A percentile compares a stretch with the other conserved stretches of the same genome.
Conservation (phyloP, 1,284 basidiomycete genomes). For the Schizophyllum amplum region DNA sequence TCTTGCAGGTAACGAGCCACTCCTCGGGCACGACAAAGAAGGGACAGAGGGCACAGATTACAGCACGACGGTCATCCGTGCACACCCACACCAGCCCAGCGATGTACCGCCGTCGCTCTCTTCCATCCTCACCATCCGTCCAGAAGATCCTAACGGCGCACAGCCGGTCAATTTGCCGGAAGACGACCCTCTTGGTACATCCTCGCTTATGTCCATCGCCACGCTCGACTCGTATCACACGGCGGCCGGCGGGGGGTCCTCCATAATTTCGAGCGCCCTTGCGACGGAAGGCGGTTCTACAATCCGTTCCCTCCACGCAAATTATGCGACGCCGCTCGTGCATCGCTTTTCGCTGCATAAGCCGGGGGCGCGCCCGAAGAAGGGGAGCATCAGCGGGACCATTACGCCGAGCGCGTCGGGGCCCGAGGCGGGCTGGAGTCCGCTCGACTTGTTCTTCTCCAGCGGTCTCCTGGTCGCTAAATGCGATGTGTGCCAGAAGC, state of each 20-base stretch:
- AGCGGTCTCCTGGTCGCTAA: slow-evolving; percentile 61
- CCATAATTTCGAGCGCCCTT: slow-evolving; percentile 47
- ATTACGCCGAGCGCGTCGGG: slow-evolving; percentile 20
- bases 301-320: slow-evolving; percentile 37
- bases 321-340: slow-evolving; percentile 40
- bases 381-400: slow-evolving; percentile 23
- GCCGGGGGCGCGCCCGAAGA: slow-evolving; percentile 55
- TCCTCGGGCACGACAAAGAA: slow-evolving; percentile 28
- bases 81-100: slow-evolving; percentile 28
- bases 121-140: slow-evolving; percentile 65
- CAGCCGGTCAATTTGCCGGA: neutral
- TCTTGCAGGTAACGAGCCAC: slow-evolving; percentile 40
- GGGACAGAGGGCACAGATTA: slow-evolving; percentile 38
- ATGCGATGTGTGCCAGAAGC: slow-evolving; percentile 77
- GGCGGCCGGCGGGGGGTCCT: slow-evolving; percentile 34
- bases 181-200: slow-evolving; percentile 25
- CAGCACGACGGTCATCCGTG: slow-evolving; percentile 59
- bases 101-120: slow-evolving; percentile 49
- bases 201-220: slow-evolving; percentile 53
- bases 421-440: slow-evolving; percentile 50
- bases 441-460: slow-evolving; percentile 70
- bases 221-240: slow-evolving; percentile 65
- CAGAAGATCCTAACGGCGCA: slow-evolving; percentile 39
- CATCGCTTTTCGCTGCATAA: slow-evolving; percentile 85
- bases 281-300: slow-evolving; percentile 71